A percentile compares a stretch with the other conserved stretches of the same genome.
Conservation (phyloP, 139 green algal genomes). For the Tetraselmis chui region DNA sequence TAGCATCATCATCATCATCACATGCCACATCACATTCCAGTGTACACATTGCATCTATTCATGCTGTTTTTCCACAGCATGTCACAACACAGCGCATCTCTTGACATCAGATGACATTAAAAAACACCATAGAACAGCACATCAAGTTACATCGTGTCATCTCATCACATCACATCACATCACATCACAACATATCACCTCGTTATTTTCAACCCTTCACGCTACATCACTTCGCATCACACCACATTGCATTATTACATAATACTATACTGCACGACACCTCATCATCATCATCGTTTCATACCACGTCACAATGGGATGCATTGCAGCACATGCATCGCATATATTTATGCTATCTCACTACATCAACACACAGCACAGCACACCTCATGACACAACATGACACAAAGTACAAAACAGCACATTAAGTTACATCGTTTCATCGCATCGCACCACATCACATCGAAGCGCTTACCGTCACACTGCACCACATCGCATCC, state of each 20-base stretch:
- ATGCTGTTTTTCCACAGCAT: no score
- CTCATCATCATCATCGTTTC: constrained; percentile 15
- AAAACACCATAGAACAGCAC: neutral
- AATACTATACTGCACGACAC: constrained; percentile 1
- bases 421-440: no score
- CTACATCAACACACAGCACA: constrained; percentile 17
- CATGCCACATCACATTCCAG: neutral
- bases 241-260: neutral
- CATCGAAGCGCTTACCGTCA: neutral
- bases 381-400: constrained; percentile 19
- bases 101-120: neutral
- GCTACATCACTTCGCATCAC: constrained; percentile 1
- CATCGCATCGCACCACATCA: neutral
- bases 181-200: neutral
- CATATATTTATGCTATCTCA: constrained; percentile 16
- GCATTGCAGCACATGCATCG: no score
- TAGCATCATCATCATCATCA: neutral
- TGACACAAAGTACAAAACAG: constrained; percentile 15
- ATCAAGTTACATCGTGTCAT: neutral
- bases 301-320: constrained; percentile 16
- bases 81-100: neutral
- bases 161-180: constrained; percentile 4
- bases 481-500: neutral
- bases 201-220: neutral
- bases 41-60: no score